Evolutionary conservation across 768 basidiomycete genomes (phyloP).

Genomic region (Candolleomyces eurysporus): DNA sequence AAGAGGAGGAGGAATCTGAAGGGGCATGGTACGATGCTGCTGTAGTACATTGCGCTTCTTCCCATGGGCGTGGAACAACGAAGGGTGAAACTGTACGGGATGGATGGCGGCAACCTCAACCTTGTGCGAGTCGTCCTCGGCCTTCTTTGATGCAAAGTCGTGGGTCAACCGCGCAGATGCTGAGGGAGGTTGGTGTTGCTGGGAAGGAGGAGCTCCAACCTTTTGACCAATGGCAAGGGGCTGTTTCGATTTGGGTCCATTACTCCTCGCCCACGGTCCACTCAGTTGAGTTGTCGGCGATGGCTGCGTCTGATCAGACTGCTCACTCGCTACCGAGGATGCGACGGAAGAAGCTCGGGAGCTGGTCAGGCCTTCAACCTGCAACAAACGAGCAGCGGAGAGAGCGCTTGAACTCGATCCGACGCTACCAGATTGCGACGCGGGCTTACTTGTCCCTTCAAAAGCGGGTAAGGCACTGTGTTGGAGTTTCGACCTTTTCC

Average conservation of each 20-base stretch:
- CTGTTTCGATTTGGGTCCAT: slow-evolving; percentile 2
- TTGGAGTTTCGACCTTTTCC: slow-evolving; percentile 34
- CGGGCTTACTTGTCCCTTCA: slow-evolving; percentile 3
- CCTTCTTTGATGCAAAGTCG: too few species aligned
- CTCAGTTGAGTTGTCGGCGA: slow-evolving; percentile 26
- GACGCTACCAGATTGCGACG: slow-evolving; percentile 7
- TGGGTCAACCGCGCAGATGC: too few species aligned
- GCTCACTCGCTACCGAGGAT: slow-evolving; percentile 30
- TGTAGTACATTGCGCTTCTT: slow-evolving; percentile 7
- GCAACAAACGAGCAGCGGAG: slow-evolving; percentile 33
- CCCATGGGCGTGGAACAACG: slow-evolving; percentile 37
- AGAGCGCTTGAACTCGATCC: slow-evolving; percentile 38
- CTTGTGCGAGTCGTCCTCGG: too few species aligned
- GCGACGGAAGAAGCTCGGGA: slow-evolving; percentile 53
- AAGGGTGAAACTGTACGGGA: slow-evolving; percentile 14
- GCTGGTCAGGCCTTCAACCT: slow-evolving; percentile 2
- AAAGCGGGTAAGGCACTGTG: slow-evolving; percentile 20
- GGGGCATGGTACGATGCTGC: neutral
- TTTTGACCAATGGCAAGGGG: slow-evolving; percentile 2
- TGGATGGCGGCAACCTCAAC: too few species aligned
- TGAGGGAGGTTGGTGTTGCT: slow-evolving; percentile 9
- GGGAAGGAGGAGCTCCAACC: slow-evolving; percentile 18
- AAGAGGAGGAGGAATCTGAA: neutral
- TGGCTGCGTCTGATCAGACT: slow-evolving; percentile 17
- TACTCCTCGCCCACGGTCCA: neutral